A percentile compares a stretch with the other conserved stretches of the same genome.
Evolutionary conservation across 345 rosid species (phyloP).

Genomic region (Populus alba): DNA sequence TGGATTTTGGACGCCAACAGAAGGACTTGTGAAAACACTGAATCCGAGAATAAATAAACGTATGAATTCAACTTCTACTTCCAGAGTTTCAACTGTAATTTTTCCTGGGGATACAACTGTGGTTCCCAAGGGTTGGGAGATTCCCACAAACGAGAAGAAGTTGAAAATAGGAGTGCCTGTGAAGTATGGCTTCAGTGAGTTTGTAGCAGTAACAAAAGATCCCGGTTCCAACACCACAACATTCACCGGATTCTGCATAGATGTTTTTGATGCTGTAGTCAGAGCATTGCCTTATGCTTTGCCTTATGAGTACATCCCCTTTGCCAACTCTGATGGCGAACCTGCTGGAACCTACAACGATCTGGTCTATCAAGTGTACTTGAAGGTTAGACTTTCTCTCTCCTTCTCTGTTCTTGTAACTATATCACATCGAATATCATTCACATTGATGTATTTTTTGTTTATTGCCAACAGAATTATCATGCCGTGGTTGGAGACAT

Average conservation of each 20-base stretch:
- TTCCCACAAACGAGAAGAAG: conserved; percentile 34
- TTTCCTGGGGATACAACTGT: conserved; percentile 49
- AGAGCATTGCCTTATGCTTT: conserved; percentile 74
- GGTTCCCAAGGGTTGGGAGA: conserved; percentile 37
- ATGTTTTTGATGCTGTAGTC: conserved; percentile 67
- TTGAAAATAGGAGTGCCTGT: conserved; percentile 45
- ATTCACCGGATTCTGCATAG: conserved; percentile 73
- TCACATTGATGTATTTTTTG: not conserved
- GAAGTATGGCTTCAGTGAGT: conserved; percentile 27
- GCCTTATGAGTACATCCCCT: conserved; percentile 54
- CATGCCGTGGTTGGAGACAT: conserved; percentile 68
- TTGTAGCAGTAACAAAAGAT: conserved; percentile 18
- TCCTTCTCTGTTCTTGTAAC: not conserved
- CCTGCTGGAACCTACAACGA: conserved; percentile 33
- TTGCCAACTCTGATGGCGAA: conserved; percentile 23
- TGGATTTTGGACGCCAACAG: conserved; percentile 36
- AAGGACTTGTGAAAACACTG: conserved; percentile 6
- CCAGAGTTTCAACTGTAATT: conserved; percentile 12
- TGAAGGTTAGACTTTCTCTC: conserved; percentile 27
- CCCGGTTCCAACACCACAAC: conserved; percentile 19
- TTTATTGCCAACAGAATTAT: conserved; percentile 24
- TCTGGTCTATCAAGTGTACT: conserved; percentile 42
- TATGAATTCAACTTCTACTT: not conserved
- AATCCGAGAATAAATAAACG: not conserved
- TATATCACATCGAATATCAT: not conserved